phyloP scores from a whole-genome alignment of 2,329 filamentous ascomycete genomes.

The Chrysoporthe austroafricana region DNA sequence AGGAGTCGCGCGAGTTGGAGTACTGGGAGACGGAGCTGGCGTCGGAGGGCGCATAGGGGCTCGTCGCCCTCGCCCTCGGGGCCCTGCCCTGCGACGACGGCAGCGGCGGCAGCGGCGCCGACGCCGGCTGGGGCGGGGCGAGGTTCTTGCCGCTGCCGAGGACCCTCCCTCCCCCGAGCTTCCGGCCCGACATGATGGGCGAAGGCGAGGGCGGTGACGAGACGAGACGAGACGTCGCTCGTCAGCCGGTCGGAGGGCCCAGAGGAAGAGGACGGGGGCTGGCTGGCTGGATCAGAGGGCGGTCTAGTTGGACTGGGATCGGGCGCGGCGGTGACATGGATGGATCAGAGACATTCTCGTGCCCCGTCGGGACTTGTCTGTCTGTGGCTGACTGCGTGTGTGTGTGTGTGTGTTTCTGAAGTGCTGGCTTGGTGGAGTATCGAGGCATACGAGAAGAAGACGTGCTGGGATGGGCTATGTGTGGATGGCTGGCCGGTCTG shows the following conservation, averaged over 20 bases:
- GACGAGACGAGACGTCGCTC: conserved; percentile 2
- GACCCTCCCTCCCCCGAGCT: conserved; percentile 89
- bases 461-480: no score
- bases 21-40: conserved; percentile 75
- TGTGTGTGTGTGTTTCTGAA: no score
- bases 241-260: conserved; percentile 8
- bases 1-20: conserved; percentile 58
- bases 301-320: not conserved
- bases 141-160: conserved; percentile 85
- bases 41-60: conserved; percentile 59
- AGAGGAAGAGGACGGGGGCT: not conserved
- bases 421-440: no score
- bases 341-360: conserved; percentile 13
- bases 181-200: conserved; percentile 75
- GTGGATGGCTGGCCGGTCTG: no score
- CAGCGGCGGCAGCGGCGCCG: not conserved
- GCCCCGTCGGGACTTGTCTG: not conserved
- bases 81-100: conserved; percentile 35
- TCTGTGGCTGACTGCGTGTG: not conserved
- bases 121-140: conserved; percentile 58
- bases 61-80: conserved; percentile 42
- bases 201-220: conserved; percentile 16
- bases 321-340: not conserved
- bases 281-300: not conserved
- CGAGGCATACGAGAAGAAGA: no score